Conservation (phyloP, 306 rosid genomes). For the Prunus dulcis region DNA sequence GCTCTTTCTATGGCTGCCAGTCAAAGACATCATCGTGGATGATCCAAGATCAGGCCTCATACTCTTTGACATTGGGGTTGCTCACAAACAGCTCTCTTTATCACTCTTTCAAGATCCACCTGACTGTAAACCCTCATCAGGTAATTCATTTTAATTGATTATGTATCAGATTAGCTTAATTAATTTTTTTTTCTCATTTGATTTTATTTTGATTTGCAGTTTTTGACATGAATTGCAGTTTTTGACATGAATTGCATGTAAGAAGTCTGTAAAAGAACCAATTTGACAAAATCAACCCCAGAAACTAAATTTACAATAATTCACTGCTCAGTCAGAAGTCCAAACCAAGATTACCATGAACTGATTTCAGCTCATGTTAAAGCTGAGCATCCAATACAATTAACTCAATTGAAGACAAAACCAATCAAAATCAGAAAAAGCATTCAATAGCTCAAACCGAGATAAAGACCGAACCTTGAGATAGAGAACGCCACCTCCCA, state of each 20-base stretch:
- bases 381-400: background rate
- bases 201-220: background rate
- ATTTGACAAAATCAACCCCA: background rate
- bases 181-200: background rate
- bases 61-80: slow-evolving; percentile 81
- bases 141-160: slow-evolving; percentile 13
- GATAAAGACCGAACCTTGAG: slow-evolving; percentile 52
- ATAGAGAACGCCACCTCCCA: slow-evolving; percentile 86
- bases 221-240: slow-evolving; percentile 25
- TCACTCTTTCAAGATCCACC: slow-evolving; percentile 95
- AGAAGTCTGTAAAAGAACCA: slow-evolving; percentile 50
- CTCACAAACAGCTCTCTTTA: slow-evolving; percentile 74
- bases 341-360: background rate
- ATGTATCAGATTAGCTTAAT: background rate
- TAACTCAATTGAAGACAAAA: background rate
- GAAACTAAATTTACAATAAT: background rate
- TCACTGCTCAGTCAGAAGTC: background rate
- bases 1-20: slow-evolving; percentile 82
- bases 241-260: no score
- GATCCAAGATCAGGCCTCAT: slow-evolving; percentile 80
- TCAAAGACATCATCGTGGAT: slow-evolving; percentile 76
- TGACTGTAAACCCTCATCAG: slow-evolving; percentile 62
- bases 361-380: background rate
- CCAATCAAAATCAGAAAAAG: background rate
- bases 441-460: background rate